phyloP scores from a whole-genome alignment of 306 rosid species.

The Purshia tridentata region DNA sequence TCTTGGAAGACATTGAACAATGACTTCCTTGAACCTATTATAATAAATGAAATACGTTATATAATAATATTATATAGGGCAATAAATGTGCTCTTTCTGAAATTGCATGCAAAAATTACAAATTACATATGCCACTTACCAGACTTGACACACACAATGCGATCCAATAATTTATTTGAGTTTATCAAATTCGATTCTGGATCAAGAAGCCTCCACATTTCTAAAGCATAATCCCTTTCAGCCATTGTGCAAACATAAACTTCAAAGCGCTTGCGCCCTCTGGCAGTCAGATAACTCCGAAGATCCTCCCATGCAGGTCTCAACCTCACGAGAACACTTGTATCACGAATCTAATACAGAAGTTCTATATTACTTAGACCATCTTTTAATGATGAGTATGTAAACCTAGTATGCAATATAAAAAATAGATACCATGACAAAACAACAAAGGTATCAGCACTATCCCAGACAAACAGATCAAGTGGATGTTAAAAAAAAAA shows the following conservation, averaged over 20 bases:
- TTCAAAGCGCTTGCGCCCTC: slow-evolving; percentile 99
- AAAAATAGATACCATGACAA: slow-evolving; percentile 14
- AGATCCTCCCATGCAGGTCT: slow-evolving; percentile 99
- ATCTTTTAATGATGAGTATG: slow-evolving; percentile 13
- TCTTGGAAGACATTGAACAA: slow-evolving; percentile 91
- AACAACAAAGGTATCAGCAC: slow-evolving; percentile 4
- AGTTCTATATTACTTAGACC: slow-evolving; percentile 20
- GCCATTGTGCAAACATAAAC: slow-evolving; percentile 99
- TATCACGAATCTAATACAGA: slow-evolving; percentile 81
- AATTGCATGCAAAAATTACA: slow-evolving; percentile 21
- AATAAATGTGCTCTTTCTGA: slow-evolving; percentile 8
- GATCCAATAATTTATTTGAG: slow-evolving; percentile 75
- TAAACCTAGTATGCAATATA: slow-evolving; percentile 1
- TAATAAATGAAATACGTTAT: slow-evolving; percentile 14
- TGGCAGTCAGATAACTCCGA: slow-evolving; percentile 89
- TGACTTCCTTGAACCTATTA: slow-evolving; percentile 83
- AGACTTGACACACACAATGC: slow-evolving; percentile 95
- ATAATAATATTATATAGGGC: slow-evolving; percentile 4
- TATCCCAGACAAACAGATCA: slow-evolving; percentile 19
- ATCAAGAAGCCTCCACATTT: slow-evolving; percentile 99
- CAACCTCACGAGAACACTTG: slow-evolving; percentile 98
- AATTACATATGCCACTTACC: slow-evolving; percentile 52
- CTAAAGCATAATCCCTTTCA: slow-evolving; percentile 98
- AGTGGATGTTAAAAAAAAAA: not conserved
- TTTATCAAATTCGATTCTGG: slow-evolving; percentile 94